phyloP scores from a whole-genome alignment of 306 rosid species.

The Luffa acutangula region DNA sequence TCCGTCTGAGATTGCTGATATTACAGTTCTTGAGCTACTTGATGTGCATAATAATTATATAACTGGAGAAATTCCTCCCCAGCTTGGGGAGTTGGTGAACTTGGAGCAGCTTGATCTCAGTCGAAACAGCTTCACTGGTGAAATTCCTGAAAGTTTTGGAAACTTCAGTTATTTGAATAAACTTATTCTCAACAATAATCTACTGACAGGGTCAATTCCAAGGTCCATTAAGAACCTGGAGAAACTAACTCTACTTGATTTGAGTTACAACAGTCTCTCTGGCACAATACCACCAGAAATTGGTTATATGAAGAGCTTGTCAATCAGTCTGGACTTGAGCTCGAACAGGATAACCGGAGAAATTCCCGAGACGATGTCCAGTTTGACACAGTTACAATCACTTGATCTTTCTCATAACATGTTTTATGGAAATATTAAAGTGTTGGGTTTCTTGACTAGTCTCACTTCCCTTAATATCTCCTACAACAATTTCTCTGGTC shows the following conservation, averaged over 20 bases:
- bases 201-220: conserved; percentile 66
- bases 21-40: conserved; percentile 80
- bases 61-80: conserved; percentile 60
- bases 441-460: conserved; percentile 69
- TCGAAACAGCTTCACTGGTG: conserved; percentile 62
- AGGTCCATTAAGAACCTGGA: conserved; percentile 55
- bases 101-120: conserved; percentile 97
- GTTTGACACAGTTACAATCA: conserved; percentile 68
- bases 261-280: conserved; percentile 76
- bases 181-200: conserved; percentile 73
- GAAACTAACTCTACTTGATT: conserved; percentile 77
- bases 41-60: conserved; percentile 78
- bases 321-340: conserved; percentile 81
- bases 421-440: conserved; percentile 58
- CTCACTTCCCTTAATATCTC: conserved; percentile 76
- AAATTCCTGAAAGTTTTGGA: conserved; percentile 77
- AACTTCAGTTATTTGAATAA: conserved; percentile 86
- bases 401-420: conserved; percentile 77
- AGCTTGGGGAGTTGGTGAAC: conserved; percentile 72
- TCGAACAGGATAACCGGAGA: conserved; percentile 60
- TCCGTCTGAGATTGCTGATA: conserved; percentile 70
- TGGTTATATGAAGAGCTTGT: conserved; percentile 75
- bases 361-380: conserved; percentile 61
- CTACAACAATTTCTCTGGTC: conserved; percentile 84
- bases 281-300: conserved; percentile 66